Conservation (phyloP, 2,329 filamentous ascomycete genomes). For the Fusarium sp. region DNA sequence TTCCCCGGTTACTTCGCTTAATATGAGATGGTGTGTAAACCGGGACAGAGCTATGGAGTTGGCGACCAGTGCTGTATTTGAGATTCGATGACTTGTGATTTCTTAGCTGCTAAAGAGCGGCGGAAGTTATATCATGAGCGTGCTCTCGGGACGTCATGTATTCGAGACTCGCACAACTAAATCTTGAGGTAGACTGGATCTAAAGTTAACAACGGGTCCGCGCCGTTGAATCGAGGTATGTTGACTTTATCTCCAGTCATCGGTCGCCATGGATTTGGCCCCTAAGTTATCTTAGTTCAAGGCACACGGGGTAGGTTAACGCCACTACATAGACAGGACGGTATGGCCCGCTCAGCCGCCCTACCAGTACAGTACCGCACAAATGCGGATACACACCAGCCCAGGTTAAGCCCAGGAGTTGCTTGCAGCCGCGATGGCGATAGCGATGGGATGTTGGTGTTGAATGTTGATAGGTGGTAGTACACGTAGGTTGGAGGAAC, state of each 20-base stretch:
- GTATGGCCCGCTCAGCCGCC: constrained; percentile 22
- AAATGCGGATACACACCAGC: background rate
- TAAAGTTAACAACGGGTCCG: background rate
- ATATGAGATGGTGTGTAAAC: constrained; percentile 14
- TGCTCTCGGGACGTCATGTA: background rate
- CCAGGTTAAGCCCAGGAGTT: background rate
- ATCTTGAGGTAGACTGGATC: background rate
- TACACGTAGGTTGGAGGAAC: constrained; percentile 8
- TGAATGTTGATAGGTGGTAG: constrained; percentile 14
- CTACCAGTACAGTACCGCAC: background rate
- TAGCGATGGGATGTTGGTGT: background rate
- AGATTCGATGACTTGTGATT: background rate
- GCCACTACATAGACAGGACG: constrained; percentile 20
- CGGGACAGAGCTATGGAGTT: background rate
- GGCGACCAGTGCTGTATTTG: too few species aligned
- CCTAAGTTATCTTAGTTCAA: constrained; percentile 7
- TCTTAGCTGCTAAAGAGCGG: background rate
- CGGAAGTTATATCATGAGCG: background rate
- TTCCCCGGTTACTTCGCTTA: background rate
- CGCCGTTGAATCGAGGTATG: background rate
- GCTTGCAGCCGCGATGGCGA: constrained; percentile 15
- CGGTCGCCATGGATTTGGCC: background rate
- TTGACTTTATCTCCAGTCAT: constrained; percentile 1
- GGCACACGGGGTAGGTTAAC: constrained; percentile 15
- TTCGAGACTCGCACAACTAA: background rate